Evolutionary conservation across 345 rosid genomes (phyloP), one percentile per base, ranked within the genome.

Genomic region (Hibiscus syriacus): DNA sequence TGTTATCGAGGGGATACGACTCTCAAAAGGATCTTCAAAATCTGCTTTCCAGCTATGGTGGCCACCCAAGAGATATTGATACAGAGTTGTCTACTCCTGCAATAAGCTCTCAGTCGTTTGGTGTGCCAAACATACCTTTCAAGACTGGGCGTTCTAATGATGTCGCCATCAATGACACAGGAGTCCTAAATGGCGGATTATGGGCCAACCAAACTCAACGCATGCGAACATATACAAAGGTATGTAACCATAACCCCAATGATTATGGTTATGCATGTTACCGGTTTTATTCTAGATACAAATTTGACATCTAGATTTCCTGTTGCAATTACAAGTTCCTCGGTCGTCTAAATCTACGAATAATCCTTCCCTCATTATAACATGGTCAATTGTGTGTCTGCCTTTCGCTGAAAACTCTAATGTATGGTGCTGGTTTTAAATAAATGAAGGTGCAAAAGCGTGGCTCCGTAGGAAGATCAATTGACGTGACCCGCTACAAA

Each of bases 11-110:
- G 76, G 98, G 89, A 67, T 90, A 78, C 79, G 94, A 90, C 74
- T 85, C 97, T 64, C 96, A 89, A 73, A 93, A 90, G 84, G 98
- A 93, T 78, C 88, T 93, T n/a, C 98, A 90, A 68, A 87, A 90
- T 82, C 75, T 93, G 84, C 90, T 93, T 69, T 76, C 88, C 41
- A 89, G 82, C 72, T 93, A 87, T 80, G 92, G 92, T 55, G 81
- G 86, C 53, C 74, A 79, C 16, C 86, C 88, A 45, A 86, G 84
- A 70, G 96, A 90, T 73, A 87, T 93, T 62, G 94, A 87, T 70
- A 87, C 96, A 2, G 98, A 93, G 69, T 81, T 90, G 74, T 81
- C 98, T 53, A 84, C 92, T 72, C 90, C 97, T 29, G 97, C 83
- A 50, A 81, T 86, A 61, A 83, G 98, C 76, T 81, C 98, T 56